A percentile compares a stretch with the other conserved stretches of the same genome.
Evolutionary conservation across 208 protist genomes (phyloP).

Genomic region (Acanthamoeba lenticulata): DNA sequence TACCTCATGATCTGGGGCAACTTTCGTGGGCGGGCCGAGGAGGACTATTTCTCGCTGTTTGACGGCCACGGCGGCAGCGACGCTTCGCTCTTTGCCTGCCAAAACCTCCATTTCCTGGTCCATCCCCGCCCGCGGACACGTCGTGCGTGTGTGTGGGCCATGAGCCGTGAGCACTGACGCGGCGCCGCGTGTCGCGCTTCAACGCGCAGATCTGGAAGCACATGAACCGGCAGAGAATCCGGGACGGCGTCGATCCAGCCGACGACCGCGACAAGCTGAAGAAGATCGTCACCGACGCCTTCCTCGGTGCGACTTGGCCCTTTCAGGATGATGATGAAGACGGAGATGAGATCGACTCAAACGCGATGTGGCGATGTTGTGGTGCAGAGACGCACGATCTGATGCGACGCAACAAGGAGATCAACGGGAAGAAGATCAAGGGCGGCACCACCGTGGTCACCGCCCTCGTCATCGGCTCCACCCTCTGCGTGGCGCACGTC

Average conservation of each 20-base stretch:
- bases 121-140: too few species aligned
- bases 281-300: not conserved
- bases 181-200: not conserved
- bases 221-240: not conserved
- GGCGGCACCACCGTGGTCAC: slow-evolving; percentile 79
- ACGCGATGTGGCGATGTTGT: not conserved
- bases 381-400: not conserved
- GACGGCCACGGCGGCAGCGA: slow-evolving; percentile 76
- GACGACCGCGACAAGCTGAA: not conserved
- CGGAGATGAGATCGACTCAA: not conserved
- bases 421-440: slow-evolving; percentile 35
- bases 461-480: slow-evolving; percentile 48
- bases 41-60: slow-evolving; percentile 82
- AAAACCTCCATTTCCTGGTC: slow-evolving; percentile 61
- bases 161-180: too few species aligned
- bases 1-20: slow-evolving; percentile 59
- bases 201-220: not conserved
- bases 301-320: not conserved
- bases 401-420: slow-evolving; percentile 35
- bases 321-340: too few species aligned
- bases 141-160: too few species aligned
- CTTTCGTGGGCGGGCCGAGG: slow-evolving; percentile 75
- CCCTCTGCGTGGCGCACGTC: slow-evolving; percentile 81
- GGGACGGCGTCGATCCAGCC: not conserved
- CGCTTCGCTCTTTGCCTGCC: slow-evolving; percentile 28